Percentiles rank a stretch among this genome's conserved stretches.
phyloP scores from a whole-genome alignment of 1,139 yeast genomes.

The Zygosaccharomyces sapae region DNA sequence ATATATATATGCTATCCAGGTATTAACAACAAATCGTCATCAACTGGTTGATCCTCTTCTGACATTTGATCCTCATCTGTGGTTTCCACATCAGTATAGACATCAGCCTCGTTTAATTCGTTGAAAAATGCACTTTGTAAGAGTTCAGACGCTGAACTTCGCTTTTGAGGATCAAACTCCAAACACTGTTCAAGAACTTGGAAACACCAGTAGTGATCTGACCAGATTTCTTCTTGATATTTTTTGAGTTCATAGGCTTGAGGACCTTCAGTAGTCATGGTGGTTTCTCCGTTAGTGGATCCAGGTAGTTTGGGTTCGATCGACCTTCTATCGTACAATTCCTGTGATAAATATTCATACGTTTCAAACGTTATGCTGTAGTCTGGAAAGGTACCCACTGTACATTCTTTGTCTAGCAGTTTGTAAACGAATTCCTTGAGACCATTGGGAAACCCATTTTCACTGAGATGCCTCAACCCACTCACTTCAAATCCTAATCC shows the following conservation, averaged over 20 bases:
- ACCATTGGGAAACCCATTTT: slow-evolving; percentile 29
- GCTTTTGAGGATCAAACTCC: slow-evolving; percentile 35
- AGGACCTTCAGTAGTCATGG: slow-evolving; percentile 17
- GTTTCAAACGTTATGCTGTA: slow-evolving; percentile 41
- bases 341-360: slow-evolving; percentile 30
- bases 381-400: slow-evolving; percentile 37
- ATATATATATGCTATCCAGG: slow-evolving; percentile 16
- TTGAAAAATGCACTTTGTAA: slow-evolving; percentile 34
- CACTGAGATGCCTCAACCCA: slow-evolving; percentile 34
- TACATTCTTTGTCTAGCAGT: slow-evolving; percentile 34
- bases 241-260: slow-evolving; percentile 25
- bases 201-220: slow-evolving; percentile 38
- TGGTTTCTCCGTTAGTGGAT: too few relatives aligned
- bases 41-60: slow-evolving; percentile 16
- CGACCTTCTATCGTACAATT: slow-evolving; percentile 22
- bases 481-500: slow-evolving; percentile 81
- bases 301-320: slow-evolving; percentile 26
- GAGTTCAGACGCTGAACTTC: slow-evolving; percentile 36
- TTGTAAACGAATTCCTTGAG: slow-evolving; percentile 33
- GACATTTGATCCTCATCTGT: slow-evolving; percentile 25
- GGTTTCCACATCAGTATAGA: slow-evolving; percentile 20
- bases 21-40: slow-evolving; percentile 25
- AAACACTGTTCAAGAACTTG: slow-evolving; percentile 35
- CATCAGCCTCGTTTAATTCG: slow-evolving; percentile 26
- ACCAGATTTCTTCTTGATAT: slow-evolving; percentile 35